A percentile compares a stretch with the other conserved stretches of the same genome.
Evolutionary conservation across 352 stramenopile species (phyloP).

Genomic region (Plasmopara halstedii): DNA sequence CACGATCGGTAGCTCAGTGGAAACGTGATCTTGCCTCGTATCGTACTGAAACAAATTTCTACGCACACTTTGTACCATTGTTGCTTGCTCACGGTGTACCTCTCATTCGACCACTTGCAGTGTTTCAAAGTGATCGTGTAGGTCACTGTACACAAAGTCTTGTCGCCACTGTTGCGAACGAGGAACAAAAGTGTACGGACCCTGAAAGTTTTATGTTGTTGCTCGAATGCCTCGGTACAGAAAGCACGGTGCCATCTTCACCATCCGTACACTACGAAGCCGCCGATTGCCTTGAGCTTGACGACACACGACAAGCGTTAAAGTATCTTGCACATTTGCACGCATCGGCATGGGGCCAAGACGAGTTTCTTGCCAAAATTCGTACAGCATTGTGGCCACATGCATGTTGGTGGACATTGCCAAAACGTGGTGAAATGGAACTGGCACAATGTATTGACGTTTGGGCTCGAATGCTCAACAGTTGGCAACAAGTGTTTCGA

Average conservation of each 20-base stretch:
- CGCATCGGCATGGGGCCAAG: slow-evolving; percentile 21
- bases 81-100: slow-evolving; percentile 24
- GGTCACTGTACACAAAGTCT: slow-evolving; percentile 8
- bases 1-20: slow-evolving; percentile 38
- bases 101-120: slow-evolving; percentile 39
- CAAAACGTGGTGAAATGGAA: slow-evolving; percentile 42
- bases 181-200: slow-evolving; percentile 5
- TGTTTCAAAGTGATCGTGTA: slow-evolving; percentile 31
- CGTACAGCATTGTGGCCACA: slow-evolving; percentile 29
- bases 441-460: slow-evolving; percentile 28
- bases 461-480: slow-evolving; percentile 32
- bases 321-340: slow-evolving; percentile 46
- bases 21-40: slow-evolving; percentile 54
- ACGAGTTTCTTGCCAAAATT: slow-evolving; percentile 24
- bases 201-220: slow-evolving; percentile 45
- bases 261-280: slow-evolving; percentile 20
- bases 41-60: slow-evolving; percentile 48
- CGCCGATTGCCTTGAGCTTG: slow-evolving; percentile 26
- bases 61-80: slow-evolving; percentile 31
- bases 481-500: slow-evolving; percentile 21
- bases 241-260: not conserved
- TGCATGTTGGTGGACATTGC: slow-evolving; percentile 51
- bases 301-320: slow-evolving; percentile 35
- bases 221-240: slow-evolving; percentile 32
- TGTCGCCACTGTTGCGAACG: slow-evolving; percentile 4